A percentile compares a stretch with the other conserved stretches of the same genome.
Evolutionary conservation across 768 basidiomycete species (phyloP).

Genomic region (Auriculariales sp.): DNA sequence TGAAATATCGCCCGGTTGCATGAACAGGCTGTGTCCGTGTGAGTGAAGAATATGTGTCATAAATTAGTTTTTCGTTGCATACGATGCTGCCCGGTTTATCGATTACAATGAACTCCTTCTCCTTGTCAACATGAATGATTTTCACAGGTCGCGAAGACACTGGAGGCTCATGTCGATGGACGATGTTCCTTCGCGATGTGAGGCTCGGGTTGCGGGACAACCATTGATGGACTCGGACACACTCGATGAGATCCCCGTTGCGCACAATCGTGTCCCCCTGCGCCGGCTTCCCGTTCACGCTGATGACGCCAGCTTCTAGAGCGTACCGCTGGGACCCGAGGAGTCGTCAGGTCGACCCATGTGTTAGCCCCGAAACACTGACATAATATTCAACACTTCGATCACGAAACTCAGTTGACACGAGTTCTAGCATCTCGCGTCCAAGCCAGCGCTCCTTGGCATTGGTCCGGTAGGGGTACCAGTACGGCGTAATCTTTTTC

Average conservation of each 20-base stretch:
- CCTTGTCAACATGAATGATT: conserved; percentile 61
- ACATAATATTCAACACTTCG: conserved; percentile 94
- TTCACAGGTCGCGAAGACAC: conserved; percentile 73
- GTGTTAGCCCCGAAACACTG: conserved; percentile 19
- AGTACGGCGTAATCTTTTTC: conserved; percentile 76
- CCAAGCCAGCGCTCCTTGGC: conserved; percentile 86
- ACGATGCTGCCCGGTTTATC: conserved; percentile 97
- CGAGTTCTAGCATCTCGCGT: conserved; percentile 76
- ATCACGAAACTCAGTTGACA: conserved; percentile 89
- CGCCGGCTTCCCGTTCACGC: conserved; percentile 83
- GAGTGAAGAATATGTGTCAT: not conserved
- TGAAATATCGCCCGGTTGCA: conserved; percentile 78
- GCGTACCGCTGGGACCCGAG: conserved; percentile 35
- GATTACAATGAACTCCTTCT: conserved; percentile 77
- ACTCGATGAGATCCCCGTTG: conserved; percentile 89
- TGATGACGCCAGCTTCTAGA: conserved; percentile 88
- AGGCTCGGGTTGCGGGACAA: not conserved
- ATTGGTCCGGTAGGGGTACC: conserved; percentile 88
- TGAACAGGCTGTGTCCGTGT: conserved; percentile 60
- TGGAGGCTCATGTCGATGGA: conserved; percentile 95
- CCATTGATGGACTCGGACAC: conserved; percentile 15
- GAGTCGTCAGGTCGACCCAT: not conserved
- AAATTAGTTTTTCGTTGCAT: conserved; percentile 23
- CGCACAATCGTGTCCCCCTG: conserved; percentile 61
- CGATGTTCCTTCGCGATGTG: conserved; percentile 58